A percentile compares a stretch with the other conserved stretches of the same genome.
Evolutionary conservation across 352 stramenopile species (phyloP).

Genomic region (Globisporangium mamillatum): DNA sequence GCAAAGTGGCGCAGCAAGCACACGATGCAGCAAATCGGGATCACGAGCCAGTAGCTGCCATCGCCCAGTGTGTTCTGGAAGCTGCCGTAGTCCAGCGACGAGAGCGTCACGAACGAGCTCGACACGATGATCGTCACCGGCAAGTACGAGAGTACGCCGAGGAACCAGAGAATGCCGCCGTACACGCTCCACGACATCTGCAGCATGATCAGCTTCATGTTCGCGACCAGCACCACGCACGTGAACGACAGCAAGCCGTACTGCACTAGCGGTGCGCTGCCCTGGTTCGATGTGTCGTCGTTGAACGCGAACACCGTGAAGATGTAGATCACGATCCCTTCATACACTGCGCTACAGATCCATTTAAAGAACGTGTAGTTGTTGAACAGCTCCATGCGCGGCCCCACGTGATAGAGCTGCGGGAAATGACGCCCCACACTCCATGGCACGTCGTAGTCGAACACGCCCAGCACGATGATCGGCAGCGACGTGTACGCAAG

Average conservation of each 20-base stretch:
- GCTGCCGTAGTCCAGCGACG: constrained; percentile 63
- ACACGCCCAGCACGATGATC: constrained; percentile 79
- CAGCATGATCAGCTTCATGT: constrained; percentile 87
- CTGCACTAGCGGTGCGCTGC: constrained; percentile 89
- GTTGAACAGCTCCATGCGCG: constrained; percentile 80
- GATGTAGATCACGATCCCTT: constrained; percentile 65
- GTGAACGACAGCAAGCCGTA: constrained; percentile 93
- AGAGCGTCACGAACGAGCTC: constrained; percentile 63
- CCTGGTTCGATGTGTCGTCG: constrained; percentile 60
- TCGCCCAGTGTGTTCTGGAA: constrained; percentile 71
- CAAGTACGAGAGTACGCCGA: constrained; percentile 66
- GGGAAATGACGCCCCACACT: constrained; percentile 60
- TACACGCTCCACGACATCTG: constrained; percentile 78
- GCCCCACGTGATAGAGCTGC: constrained; percentile 71
- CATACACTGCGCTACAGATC: constrained; percentile 76
- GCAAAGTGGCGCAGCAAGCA: constrained; percentile 65
- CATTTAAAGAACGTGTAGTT: constrained; percentile 84
- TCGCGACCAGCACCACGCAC: constrained; percentile 91
- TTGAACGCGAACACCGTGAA: constrained; percentile 76
- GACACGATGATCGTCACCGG: constrained; percentile 58
- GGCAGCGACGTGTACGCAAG: constrained; percentile 92
- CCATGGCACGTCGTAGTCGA: constrained; percentile 82
- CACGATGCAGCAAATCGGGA: constrained; percentile 52
- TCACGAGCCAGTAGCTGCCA: constrained; percentile 69
- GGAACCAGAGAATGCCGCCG: constrained; percentile 45